Evolutionary conservation across 1,284 basidiomycete species (phyloP).

Genomic region (Tilletia setariae): DNA sequence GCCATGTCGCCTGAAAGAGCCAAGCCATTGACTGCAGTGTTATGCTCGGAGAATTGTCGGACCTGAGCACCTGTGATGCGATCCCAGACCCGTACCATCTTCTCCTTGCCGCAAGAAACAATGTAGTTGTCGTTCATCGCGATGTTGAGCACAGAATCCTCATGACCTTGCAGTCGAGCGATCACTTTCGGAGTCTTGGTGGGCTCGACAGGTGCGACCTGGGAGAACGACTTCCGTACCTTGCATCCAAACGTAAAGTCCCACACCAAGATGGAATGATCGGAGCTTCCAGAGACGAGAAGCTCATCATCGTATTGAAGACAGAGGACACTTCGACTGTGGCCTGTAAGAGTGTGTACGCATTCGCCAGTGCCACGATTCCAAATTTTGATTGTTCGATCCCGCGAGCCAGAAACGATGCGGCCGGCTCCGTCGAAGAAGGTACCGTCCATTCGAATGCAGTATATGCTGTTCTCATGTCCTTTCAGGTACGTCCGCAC

Average conservation of each 20-base stretch:
- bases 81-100: slow-evolving; percentile 39
- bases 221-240: neutral
- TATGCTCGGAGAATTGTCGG: slow-evolving; percentile 21
- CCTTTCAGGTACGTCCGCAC: slow-evolving; percentile 30
- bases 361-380: slow-evolving; percentile 33
- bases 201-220: neutral
- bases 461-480: slow-evolving; percentile 41
- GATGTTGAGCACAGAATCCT: slow-evolving; percentile 32
- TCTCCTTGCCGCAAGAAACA: slow-evolving; percentile 37
- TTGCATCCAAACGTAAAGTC: slow-evolving; percentile 26
- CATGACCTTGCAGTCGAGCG: slow-evolving; percentile 29
- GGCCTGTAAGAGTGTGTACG: slow-evolving; percentile 33
- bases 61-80: slow-evolving; percentile 18
- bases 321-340: slow-evolving; percentile 36
- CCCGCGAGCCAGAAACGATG: slow-evolving; percentile 38
- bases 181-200: neutral
- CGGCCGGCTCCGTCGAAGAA: slow-evolving; percentile 29
- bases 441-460: slow-evolving; percentile 30
- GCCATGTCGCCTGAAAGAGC: slow-evolving; percentile 27
- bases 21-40: slow-evolving; percentile 33
- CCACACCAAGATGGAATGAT: slow-evolving; percentile 37
- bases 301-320: slow-evolving; percentile 40
- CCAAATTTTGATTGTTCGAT: slow-evolving; percentile 40
- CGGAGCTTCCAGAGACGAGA: slow-evolving; percentile 40
- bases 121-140: slow-evolving; percentile 35